Base-by-base conservation (phyloP, 73 alveolate species). In the Paramecium primaurelia region DNA sequence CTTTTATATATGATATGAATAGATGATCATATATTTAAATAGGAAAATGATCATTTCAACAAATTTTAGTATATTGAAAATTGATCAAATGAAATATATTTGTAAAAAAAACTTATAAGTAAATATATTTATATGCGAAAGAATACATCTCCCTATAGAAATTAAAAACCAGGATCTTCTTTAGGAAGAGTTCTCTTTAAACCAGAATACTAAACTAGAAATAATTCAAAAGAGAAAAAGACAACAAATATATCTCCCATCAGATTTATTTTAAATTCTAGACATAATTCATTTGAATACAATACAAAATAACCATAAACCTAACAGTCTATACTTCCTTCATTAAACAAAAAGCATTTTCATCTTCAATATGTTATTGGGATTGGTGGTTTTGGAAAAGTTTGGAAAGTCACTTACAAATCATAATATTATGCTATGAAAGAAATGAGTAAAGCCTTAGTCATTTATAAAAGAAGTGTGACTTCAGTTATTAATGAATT, bases 361-460 rank as follows among this genome's bases (percentile, higher is more conserved):
- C 28, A 77, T n/a, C 77, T 77, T 22, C 40, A 77, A 60, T 93
- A 92, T 84, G 84, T 92, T 64, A 84, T 95, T 25, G 98, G 98
- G 30, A 95, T 75, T 51, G 98, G 98, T 28, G 98, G 98, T 12
- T 95, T 95, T 69, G 98, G 98, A 26, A 93, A 85, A 69, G 98
- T 95, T 28, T 95, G 98, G 98, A 95, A 95, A 59, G 97, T 95
- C n/a, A 93, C 71, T 20, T 80, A 86, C 44, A 95, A 95, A 91
- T 86, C 92, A 77, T 58, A 86, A 92, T 75, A 80, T 36, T 94
- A 92, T 86, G 97, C 97, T 45, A 92, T 94, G 85, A 94, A 94
- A 45, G 97, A 94, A 83, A 94, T 94, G 97, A 87, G 93, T 47
- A 94, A 94, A 64, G 95, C 96, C 10, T 86, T 92, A 86, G 94